phyloP scores from a whole-genome alignment of 2,329 filamentous ascomycete species.

The Pseudocercospora vitis region DNA sequence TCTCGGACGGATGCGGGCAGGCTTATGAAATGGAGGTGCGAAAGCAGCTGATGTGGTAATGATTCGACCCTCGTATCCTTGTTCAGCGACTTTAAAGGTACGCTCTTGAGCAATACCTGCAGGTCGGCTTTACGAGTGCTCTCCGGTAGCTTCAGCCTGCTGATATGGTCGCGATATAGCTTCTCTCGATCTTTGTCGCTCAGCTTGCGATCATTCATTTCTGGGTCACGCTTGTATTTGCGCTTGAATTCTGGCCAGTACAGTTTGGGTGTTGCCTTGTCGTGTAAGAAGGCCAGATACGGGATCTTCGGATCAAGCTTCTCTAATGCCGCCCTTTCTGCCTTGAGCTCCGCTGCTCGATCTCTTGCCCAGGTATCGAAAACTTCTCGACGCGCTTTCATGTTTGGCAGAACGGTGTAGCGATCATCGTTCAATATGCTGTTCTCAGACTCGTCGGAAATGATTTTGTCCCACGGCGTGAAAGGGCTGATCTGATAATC shows the following conservation, averaged over 20 bases:
- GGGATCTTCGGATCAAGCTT: conserved; percentile 80
- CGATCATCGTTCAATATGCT: conserved; percentile 80
- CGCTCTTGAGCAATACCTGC: conserved; percentile 61
- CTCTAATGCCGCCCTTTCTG: conserved; percentile 70
- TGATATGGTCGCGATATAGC: conserved; percentile 72
- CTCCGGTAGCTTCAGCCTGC: conserved; percentile 63
- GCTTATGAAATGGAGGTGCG: conserved; percentile 69
- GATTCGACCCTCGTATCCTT: conserved; percentile 56
- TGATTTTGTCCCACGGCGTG: conserved; percentile 84
- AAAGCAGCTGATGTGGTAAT: conserved; percentile 63
- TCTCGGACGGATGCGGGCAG: conserved; percentile 63
- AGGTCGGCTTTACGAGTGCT: conserved; percentile 70
- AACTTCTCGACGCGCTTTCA: conserved; percentile 74
- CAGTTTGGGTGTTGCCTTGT: conserved; percentile 81
- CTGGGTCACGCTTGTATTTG: conserved; percentile 78
- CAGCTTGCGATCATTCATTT: conserved; percentile 69
- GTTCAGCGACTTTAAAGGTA: conserved; percentile 61
- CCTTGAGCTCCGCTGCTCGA: conserved; percentile 70
- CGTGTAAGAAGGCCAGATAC: conserved; percentile 78
- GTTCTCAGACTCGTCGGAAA: conserved; percentile 65
- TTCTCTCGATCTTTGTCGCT: conserved; percentile 72
- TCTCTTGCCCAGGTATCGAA: conserved; percentile 83
- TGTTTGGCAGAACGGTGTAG: conserved; percentile 80
- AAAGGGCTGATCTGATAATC: conserved; percentile 83
- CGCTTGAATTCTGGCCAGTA: conserved; percentile 97